These are phyloP conservation scores for Mortierella claussenii DNA, from an alignment of 192 early-diverging fungal genomes.

Conservation along the genomic window DNA sequence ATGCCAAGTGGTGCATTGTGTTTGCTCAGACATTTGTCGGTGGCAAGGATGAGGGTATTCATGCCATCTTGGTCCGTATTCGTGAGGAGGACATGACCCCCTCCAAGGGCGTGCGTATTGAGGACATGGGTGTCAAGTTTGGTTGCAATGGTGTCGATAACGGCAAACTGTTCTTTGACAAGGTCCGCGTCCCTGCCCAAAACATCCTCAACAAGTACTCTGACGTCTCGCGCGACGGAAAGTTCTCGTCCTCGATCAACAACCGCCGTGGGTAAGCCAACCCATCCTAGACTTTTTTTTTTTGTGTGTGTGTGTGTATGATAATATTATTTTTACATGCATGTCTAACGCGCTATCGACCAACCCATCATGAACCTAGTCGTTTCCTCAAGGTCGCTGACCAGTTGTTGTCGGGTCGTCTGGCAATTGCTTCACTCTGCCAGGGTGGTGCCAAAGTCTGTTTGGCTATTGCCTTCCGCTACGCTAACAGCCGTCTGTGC, in stretches of 20 bases:
- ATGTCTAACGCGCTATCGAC: too few species aligned
- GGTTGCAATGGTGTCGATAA: constrained; percentile 85
- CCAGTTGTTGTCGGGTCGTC: constrained; percentile 75
- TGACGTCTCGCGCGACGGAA: constrained; percentile 65
- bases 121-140: constrained; percentile 80
- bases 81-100: constrained; percentile 75
- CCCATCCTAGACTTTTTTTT: not conserved
- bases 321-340: too few species aligned
- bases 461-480: constrained; percentile 75
- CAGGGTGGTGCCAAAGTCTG: constrained; percentile 74
- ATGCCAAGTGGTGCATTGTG: constrained; percentile 77
- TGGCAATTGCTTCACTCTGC: constrained; percentile 76
- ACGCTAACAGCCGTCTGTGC: constrained; percentile 72
- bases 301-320: too few species aligned
- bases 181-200: constrained; percentile 65
- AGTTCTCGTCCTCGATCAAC: constrained; percentile 63
- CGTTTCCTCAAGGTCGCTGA: constrained; percentile 85
- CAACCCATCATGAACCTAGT: constrained; percentile 35
- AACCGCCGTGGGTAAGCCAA: constrained; percentile 60
- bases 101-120: constrained; percentile 72
- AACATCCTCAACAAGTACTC: constrained; percentile 79
- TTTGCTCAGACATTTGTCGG: constrained; percentile 80
- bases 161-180: constrained; percentile 68
- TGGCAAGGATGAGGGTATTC: constrained; percentile 77
- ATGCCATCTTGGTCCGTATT: constrained; percentile 79